phyloP scores from a whole-genome alignment of 345 rosid genomes.

The Eucalyptus decipiens region DNA sequence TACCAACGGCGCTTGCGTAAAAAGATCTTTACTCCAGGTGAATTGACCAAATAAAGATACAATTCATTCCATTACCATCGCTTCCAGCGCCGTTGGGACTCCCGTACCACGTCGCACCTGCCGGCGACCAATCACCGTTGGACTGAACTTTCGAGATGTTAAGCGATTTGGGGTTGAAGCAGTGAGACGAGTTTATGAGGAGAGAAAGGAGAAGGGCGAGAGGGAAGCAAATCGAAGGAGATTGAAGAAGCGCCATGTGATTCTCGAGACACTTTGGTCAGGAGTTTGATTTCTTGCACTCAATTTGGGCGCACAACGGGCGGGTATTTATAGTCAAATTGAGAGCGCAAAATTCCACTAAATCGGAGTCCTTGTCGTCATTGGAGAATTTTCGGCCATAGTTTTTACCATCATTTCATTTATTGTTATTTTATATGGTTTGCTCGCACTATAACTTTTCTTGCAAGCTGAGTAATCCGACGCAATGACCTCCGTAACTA shows the following conservation, averaged over 20 bases:
- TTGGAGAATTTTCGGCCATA: neutral
- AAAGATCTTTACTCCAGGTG: neutral
- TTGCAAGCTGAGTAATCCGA: neutral
- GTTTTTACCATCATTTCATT: neutral
- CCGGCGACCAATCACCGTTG: slow-evolving; percentile 12
- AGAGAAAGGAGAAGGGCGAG: neutral
- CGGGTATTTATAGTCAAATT: neutral
- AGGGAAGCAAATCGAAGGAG: neutral
- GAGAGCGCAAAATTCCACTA: neutral
- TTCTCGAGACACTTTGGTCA: neutral
- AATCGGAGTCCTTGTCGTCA: neutral
- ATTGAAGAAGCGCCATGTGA: neutral
- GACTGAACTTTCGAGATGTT: neutral
- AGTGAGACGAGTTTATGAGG: neutral
- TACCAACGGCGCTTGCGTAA: neutral
- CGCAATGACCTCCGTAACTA: neutral
- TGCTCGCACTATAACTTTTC: neutral
- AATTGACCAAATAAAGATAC: neutral
- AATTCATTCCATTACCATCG: slow-evolving; percentile 11
- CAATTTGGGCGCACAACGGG: neutral
- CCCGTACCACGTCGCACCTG: slow-evolving; percentile 61
- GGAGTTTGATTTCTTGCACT: neutral
- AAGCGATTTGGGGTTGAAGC: neutral
- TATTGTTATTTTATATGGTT: neutral
- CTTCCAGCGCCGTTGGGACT: slow-evolving; percentile 34